Evolutionary conservation across 2,329 filamentous ascomycete genomes (phyloP).

Genomic region (Alternaria sp.): DNA sequence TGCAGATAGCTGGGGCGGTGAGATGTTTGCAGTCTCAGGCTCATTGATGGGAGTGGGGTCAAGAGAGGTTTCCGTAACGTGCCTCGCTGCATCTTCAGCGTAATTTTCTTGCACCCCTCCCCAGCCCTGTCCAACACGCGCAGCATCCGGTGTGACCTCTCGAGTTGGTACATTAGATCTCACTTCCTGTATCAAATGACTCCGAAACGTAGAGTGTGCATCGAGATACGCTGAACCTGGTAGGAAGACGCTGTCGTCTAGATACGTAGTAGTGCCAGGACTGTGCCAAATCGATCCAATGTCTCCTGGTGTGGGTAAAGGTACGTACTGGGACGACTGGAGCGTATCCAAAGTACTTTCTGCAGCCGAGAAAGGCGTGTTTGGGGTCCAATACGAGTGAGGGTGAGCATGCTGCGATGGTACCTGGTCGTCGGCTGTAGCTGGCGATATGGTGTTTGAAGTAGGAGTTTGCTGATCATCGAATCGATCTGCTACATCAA

Average conservation of each 20-base stretch:
- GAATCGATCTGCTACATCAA: neutral
- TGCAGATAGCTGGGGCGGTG: slow-evolving; percentile 2
- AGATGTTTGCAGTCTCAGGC: neutral
- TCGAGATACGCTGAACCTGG: slow-evolving; percentile 26
- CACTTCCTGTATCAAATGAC: slow-evolving; percentile 22
- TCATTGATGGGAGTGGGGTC: neutral
- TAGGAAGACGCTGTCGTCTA: slow-evolving; percentile 18
- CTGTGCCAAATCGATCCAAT: slow-evolving; percentile 2
- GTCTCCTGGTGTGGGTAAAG: neutral
- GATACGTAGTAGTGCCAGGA: slow-evolving; percentile 1
- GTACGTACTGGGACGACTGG: neutral
- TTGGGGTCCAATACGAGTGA: neutral
- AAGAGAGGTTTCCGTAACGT: neutral
- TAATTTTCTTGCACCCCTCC: neutral
- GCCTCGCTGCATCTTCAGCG: neutral
- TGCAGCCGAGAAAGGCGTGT: neutral
- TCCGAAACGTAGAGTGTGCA: slow-evolving; percentile 23
- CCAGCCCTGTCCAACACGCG: neutral
- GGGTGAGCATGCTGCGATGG: neutral
- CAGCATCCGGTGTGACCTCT: slow-evolving; percentile 14
- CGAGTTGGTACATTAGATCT: slow-evolving; percentile 14
- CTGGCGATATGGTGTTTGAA: neutral
- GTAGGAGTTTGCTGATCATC: neutral
- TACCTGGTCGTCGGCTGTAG: neutral
- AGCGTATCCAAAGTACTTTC: neutral